Conservation (phyloP, 2,329 filamentous ascomycete species). For the Chaetomium strumarium region DNA sequence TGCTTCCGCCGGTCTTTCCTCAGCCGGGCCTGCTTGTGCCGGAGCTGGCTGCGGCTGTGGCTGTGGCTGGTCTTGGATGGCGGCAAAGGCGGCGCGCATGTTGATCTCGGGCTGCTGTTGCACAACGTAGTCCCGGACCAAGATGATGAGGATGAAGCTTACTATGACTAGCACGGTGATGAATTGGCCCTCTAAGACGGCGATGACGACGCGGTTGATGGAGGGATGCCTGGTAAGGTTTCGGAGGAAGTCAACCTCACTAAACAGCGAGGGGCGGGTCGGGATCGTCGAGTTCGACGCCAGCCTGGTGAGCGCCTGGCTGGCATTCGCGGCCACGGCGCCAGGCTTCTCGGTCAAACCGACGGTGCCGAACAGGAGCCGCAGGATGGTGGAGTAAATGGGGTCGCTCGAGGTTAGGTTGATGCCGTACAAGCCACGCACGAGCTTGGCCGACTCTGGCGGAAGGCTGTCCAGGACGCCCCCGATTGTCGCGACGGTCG, state of each 20-base stretch:
- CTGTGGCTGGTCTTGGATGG: conserved; percentile 21
- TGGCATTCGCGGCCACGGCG: conserved; percentile 21
- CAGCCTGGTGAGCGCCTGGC: conserved; percentile 19
- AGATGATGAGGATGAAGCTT: conserved; percentile 91
- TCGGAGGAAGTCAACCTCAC: conserved; percentile 51
- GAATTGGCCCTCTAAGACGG: conserved; percentile 84
- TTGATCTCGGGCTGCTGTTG: conserved; percentile 95
- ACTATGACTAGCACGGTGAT: conserved; percentile 89
- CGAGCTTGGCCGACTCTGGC: conserved; percentile 27
- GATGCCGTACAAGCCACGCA: conserved; percentile 25
- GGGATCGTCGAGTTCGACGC: conserved; percentile 9
- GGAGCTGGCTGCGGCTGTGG: not conserved
- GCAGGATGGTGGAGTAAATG: conserved; percentile 30
- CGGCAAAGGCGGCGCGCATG: conserved; percentile 61
- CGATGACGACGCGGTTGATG: conserved; percentile 73
- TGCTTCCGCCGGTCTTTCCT: not conserved
- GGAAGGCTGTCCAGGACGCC: conserved; percentile 33
- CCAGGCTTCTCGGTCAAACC: conserved; percentile 21
- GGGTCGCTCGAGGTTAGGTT: conserved; percentile 32
- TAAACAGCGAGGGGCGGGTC: conserved; percentile 41
- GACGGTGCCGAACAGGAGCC: conserved; percentile 26
- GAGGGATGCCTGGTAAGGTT: conserved; percentile 62
- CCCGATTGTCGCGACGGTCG: conserved; percentile 34
- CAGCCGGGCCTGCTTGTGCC: not conserved
- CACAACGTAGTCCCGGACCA: conserved; percentile 96